phyloP scores from a whole-genome alignment of 768 basidiomycete species.

The Nevesoporus exiguus region DNA sequence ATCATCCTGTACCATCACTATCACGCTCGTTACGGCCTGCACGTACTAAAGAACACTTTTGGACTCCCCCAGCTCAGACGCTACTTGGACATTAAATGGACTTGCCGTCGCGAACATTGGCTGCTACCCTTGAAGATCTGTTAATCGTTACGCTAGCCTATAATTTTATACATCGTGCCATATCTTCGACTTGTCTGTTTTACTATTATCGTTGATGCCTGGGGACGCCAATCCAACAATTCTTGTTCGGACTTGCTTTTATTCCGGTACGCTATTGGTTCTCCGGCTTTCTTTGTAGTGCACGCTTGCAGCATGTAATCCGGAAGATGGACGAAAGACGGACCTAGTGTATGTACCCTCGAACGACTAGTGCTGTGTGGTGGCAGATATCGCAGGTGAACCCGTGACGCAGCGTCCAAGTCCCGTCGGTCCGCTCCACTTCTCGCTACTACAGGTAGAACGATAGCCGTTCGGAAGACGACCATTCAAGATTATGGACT shows the following conservation, averaged over 20 bases:
- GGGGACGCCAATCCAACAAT: not conserved
- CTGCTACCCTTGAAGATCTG: conserved; percentile 10
- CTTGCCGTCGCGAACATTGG: conserved; percentile 20
- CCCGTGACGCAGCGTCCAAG: too few species aligned
- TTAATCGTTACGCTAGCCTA: conserved; percentile 31
- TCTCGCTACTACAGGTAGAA: too few species aligned
- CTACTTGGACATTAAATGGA: conserved; percentile 27
- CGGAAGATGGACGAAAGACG: conserved; percentile 75
- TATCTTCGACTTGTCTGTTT: conserved; percentile 4
- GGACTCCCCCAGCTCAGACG: conserved; percentile 22
- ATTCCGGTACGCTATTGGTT: conserved; percentile 11
- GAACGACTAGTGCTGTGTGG: not conserved
- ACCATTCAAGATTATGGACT: too few species aligned
- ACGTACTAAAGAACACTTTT: conserved; percentile 22
- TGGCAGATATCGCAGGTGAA: not conserved
- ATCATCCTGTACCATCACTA: conserved; percentile 7
- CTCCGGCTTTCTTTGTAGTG: conserved; percentile 6
- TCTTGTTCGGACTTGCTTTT: conserved; percentile 11
- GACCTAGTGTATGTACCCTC: conserved; percentile 69
- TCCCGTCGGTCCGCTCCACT: too few species aligned
- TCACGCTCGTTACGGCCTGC: conserved; percentile 25
- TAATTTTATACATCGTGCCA: conserved; percentile 26
- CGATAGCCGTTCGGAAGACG: not conserved
- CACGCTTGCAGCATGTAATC: conserved; percentile 6
- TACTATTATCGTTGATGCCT: conserved; percentile 4